Conservation (phyloP, 1,284 basidiomycete genomes). For the Paramarasmius palmivorus region DNA sequence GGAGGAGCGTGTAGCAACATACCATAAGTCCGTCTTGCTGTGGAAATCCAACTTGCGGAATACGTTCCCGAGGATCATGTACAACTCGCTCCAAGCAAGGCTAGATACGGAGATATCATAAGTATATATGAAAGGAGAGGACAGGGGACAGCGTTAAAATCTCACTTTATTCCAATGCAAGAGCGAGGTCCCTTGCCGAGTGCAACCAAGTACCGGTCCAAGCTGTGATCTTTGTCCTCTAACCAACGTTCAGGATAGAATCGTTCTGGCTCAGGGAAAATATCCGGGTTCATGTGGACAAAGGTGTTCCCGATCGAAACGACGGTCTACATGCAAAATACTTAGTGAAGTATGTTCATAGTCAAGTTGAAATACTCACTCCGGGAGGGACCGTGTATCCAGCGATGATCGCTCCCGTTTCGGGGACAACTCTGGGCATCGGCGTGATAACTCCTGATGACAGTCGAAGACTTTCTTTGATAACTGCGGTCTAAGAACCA, state of each 20-base stretch:
- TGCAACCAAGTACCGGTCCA: slow-evolving; percentile 16
- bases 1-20: too few relatives aligned
- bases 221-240: slow-evolving; percentile 7
- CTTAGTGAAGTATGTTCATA: background rate
- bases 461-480: background rate
- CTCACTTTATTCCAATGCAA: slow-evolving; percentile 24
- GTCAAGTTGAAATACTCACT: background rate
- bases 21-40: too few relatives aligned
- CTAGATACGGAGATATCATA: too few relatives aligned
- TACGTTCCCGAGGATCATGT: slow-evolving; percentile 2
- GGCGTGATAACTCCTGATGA: background rate
- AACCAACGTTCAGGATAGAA: slow-evolving; percentile 33
- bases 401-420: background rate
- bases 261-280: slow-evolving; percentile 24
- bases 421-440: background rate
- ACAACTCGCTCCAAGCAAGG: slow-evolving; percentile 12
- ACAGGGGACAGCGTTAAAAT: too few relatives aligned
- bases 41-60: slow-evolving; percentile 4
- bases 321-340: slow-evolving; percentile 16
- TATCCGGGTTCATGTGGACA: slow-evolving; percentile 20
- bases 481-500: background rate
- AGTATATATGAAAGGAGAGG: slow-evolving; percentile 1
- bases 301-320: slow-evolving; percentile 22
- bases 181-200: slow-evolving; percentile 20
- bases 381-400: background rate